These are phyloP conservation scores for Venturia aucupariae DNA, from an alignment of 2,329 filamentous ascomycete genomes.

Conservation along the genomic window DNA sequence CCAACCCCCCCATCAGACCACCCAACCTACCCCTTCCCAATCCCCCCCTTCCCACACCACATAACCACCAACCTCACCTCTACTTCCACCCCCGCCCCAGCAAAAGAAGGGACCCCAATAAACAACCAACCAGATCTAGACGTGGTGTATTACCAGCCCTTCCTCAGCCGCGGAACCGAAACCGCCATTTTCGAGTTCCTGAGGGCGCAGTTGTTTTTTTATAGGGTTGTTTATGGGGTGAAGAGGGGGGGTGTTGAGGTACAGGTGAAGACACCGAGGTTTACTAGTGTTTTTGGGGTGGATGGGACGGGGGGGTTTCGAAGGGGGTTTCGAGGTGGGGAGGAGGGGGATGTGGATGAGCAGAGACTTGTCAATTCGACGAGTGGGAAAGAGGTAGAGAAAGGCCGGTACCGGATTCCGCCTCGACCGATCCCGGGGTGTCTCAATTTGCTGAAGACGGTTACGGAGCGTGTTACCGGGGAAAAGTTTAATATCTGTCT, in stretches of 20 bases:
- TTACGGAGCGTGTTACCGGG: constrained; percentile 58
- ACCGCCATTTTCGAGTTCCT: constrained; percentile 62
- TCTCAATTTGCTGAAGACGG: constrained; percentile 52
- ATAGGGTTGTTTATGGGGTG: constrained; percentile 65
- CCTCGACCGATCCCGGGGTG: constrained; percentile 65
- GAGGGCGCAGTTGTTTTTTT: constrained; percentile 62
- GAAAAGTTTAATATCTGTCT: constrained; percentile 68
- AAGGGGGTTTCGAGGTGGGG: constrained; percentile 19
- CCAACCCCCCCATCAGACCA: constrained; percentile 35
- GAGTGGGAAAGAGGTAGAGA: constrained; percentile 31
- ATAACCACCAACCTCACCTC: constrained; percentile 36
- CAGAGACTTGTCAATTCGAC: constrained; percentile 34
- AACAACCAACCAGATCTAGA: constrained; percentile 62
- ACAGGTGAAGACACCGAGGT: constrained; percentile 53
- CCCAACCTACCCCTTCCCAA: constrained; percentile 43
- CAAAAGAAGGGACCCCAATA: constrained; percentile 42
- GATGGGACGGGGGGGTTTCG: constrained; percentile 57
- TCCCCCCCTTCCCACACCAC: constrained; percentile 38
- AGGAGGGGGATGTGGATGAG: no score
- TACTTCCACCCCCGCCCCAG: constrained; percentile 30
- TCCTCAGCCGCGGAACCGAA: constrained; percentile 49
- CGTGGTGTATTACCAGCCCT: constrained; percentile 67
- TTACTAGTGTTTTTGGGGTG: constrained; percentile 51
- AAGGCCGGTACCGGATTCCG: constrained; percentile 46
- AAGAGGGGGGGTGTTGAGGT: constrained; percentile 55